phyloP scores from a whole-genome alignment of 2,329 filamentous ascomycete genomes.

The Venturia aucupariae region DNA sequence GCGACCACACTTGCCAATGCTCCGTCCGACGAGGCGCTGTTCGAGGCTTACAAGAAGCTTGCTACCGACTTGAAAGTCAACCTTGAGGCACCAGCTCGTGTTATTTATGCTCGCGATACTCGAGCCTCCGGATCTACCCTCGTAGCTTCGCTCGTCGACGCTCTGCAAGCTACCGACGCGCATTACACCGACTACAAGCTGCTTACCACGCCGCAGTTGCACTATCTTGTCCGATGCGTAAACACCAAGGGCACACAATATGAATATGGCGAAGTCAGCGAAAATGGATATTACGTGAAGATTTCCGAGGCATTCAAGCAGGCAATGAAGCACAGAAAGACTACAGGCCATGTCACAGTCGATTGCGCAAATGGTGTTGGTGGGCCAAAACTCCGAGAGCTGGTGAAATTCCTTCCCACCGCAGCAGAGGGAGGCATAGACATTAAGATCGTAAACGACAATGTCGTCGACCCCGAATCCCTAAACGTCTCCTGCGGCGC shows the following conservation, averaged over 20 bases:
- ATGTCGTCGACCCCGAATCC: constrained; percentile 79
- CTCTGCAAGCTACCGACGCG: constrained; percentile 64
- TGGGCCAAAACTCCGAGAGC: constrained; percentile 77
- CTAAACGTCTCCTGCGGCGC: constrained; percentile 88
- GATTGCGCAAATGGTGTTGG: constrained; percentile 97
- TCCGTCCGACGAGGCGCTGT: constrained; percentile 62
- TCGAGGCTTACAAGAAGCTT: constrained; percentile 66
- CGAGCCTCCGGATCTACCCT: constrained; percentile 83
- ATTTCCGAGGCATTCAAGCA: constrained; percentile 73
- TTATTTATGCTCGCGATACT: constrained; percentile 87
- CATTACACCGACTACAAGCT: constrained; percentile 79
- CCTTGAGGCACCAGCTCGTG: constrained; percentile 59
- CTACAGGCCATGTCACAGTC: constrained; percentile 67
- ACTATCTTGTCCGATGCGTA: constrained; percentile 89
- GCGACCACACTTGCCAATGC: constrained; percentile 87
- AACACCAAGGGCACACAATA: constrained; percentile 85
- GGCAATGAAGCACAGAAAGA: constrained; percentile 67
- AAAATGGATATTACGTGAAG: constrained; percentile 93
- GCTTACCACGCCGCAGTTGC: constrained; percentile 92
- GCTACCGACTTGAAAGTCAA: constrained; percentile 70
- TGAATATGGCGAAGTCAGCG: constrained; percentile 80
- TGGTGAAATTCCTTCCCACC: constrained; percentile 72
- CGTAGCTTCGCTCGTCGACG: constrained; percentile 67
- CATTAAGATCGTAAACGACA: constrained; percentile 84
- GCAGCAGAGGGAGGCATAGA: constrained; percentile 60